These are phyloP conservation scores for Pisolithus albus DNA, from an alignment of 768 basidiomycete species.

Conservation along the genomic window DNA sequence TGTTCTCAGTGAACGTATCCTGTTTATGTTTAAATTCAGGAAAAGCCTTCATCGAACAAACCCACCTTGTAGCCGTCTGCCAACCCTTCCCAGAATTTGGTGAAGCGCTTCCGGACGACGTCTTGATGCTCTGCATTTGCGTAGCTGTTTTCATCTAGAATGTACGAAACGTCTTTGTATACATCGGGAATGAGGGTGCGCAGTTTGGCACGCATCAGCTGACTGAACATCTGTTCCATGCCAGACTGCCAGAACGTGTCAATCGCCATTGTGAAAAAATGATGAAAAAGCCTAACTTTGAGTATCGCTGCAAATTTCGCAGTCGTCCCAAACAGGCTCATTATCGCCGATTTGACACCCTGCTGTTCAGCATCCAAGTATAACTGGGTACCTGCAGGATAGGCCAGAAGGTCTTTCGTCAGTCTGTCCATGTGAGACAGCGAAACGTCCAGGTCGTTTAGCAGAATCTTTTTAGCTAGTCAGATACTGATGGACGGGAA, in stretches of 20 bases:
- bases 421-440: constrained; percentile 84
- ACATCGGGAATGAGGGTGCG: constrained; percentile 80
- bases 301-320: constrained; percentile 65
- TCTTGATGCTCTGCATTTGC: constrained; percentile 80
- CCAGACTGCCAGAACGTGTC: constrained; percentile 46
- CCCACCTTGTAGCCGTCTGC: constrained; percentile 82
- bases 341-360: constrained; percentile 41
- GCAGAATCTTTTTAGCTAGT: constrained; percentile 50
- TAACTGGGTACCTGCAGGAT: constrained; percentile 53
- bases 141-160: constrained; percentile 86
- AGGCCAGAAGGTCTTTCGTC: constrained; percentile 53
- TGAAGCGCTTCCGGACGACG: constrained; percentile 80
- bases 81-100: constrained; percentile 80
- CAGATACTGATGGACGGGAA: background rate
- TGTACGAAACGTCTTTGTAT: constrained; percentile 85
- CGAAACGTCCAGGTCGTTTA: constrained; percentile 95
- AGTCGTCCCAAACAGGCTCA: constrained; percentile 46
- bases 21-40: constrained; percentile 24
- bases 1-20: constrained; percentile 83
- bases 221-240: constrained; percentile 92
- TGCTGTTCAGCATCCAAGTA: constrained; percentile 56
- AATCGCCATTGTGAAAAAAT: background rate
- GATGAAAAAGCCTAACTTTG: constrained; percentile 45
- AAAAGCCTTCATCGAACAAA: background rate
- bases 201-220: constrained; percentile 81